These are phyloP conservation scores for Aspergillus jensenii DNA, from an alignment of 2,329 filamentous ascomycete genomes.

Conservation along the genomic window DNA sequence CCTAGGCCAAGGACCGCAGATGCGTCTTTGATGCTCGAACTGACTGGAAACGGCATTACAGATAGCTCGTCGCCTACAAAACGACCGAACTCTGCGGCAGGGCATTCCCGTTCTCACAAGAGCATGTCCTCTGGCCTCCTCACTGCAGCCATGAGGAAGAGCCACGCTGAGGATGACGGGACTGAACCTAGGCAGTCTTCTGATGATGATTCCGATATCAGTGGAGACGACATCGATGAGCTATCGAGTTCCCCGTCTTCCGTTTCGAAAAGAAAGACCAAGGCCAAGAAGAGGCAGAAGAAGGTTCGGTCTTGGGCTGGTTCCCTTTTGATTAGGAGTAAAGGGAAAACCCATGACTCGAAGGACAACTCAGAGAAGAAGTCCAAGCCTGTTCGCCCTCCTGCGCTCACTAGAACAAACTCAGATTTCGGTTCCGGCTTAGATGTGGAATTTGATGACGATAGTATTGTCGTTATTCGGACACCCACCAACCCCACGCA, in stretches of 20 bases:
- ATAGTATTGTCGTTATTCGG: constrained; percentile 49
- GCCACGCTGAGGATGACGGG: constrained; percentile 18
- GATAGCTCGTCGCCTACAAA: constrained; percentile 28
- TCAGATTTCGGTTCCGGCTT: constrained; percentile 43
- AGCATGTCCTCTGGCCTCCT: constrained; percentile 31
- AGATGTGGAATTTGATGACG: constrained; percentile 51
- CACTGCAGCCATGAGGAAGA: constrained; percentile 24
- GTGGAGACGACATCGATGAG: constrained; percentile 27
- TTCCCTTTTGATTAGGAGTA: constrained; percentile 49
- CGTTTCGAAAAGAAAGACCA: constrained; percentile 33
- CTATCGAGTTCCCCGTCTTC: constrained; percentile 22
- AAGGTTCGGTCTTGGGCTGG: constrained; percentile 68
- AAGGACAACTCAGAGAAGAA: constrained; percentile 38
- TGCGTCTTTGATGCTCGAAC: constrained; percentile 35
- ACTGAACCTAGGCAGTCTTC: constrained; percentile 26
- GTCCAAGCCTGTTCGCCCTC: constrained; percentile 43
- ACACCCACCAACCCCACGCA: constrained; percentile 40
- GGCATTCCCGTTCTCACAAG: constrained; percentile 31
- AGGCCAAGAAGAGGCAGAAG: constrained; percentile 59
- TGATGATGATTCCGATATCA: constrained; percentile 30
- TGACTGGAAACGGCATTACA: constrained; percentile 16
- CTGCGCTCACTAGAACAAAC: constrained; percentile 40
- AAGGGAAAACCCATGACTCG: constrained; percentile 45
- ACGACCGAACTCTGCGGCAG: constrained; percentile 43
- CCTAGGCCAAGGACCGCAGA: constrained; percentile 47